Conservation (phyloP, 2,329 filamentous ascomycete species). For the Oidium heveae region DNA sequence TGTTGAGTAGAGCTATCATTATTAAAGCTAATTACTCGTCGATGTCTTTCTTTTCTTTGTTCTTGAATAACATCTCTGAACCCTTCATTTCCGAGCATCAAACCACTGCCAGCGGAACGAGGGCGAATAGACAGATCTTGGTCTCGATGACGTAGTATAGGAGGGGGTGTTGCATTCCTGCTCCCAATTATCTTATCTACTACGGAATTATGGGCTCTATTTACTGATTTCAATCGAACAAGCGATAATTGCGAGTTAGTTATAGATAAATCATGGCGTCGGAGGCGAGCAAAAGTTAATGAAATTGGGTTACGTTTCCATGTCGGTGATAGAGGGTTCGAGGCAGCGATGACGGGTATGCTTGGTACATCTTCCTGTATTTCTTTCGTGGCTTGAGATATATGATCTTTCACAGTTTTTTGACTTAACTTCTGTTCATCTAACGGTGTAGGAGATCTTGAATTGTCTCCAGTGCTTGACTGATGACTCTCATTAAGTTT, state of each 20-base stretch:
- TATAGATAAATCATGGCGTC: slow-evolving; percentile 1
- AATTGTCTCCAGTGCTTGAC: neutral
- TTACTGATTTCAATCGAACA: neutral
- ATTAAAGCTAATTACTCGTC: neutral
- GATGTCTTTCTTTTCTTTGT: slow-evolving; percentile 1
- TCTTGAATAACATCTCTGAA: neutral
- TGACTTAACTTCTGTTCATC: neutral
- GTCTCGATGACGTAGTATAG: slow-evolving; percentile 1
- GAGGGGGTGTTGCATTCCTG: slow-evolving; percentile 1
- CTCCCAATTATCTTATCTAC: neutral
- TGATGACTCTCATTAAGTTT: neutral
- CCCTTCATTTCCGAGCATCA: neutral
- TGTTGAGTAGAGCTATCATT: neutral
- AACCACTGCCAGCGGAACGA: neutral
- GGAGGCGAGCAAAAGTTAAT: slow-evolving; percentile 1
- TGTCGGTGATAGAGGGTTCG: slow-evolving; percentile 1
- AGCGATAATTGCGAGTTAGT: neutral
- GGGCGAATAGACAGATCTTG: neutral
- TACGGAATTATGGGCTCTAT: neutral
- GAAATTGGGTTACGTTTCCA: slow-evolving; percentile 3
- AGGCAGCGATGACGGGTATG: slow-evolving; percentile 4
- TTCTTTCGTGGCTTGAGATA: neutral
- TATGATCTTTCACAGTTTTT: neutral
- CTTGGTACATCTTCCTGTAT: slow-evolving; percentile 2
- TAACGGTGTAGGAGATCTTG: neutral